Evolutionary conservation across 305 asterid species (phyloP).

Genomic region (Andrographis paniculata): DNA sequence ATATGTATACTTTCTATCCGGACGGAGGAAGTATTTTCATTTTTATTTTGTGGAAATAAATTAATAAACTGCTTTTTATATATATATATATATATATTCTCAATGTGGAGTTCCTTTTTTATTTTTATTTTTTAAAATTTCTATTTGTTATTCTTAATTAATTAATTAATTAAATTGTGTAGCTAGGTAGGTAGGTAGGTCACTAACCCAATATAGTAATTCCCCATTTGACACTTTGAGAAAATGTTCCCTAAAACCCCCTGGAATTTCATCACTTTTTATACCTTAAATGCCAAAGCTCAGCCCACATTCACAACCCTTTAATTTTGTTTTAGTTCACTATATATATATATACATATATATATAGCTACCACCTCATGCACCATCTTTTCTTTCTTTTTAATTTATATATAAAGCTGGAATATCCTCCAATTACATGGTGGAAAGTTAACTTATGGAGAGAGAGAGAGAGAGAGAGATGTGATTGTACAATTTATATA

Average conservation of each 20-base stretch:
- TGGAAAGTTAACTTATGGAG: background rate
- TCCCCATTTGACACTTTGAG: conserved; percentile 1
- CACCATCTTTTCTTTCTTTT: conserved; percentile 15
- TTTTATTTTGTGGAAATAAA: no score
- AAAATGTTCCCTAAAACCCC: conserved; percentile 4
- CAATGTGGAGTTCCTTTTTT: conserved; percentile 26
- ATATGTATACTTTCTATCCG: no score
- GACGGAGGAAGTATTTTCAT: no score
- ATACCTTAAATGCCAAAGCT: conserved; percentile 38
- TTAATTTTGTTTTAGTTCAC: no score
- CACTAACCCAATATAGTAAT: conserved; percentile 1
- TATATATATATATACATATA: no score
- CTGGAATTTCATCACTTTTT: conserved; percentile 16
- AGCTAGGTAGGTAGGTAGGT: no score
- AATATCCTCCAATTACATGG: conserved; percentile 15
- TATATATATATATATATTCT: conserved; percentile 11
- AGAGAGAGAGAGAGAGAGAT: conserved; percentile 1
- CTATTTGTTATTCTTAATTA: conserved; percentile 19
- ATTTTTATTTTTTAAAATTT: no score
- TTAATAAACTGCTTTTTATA: no score
- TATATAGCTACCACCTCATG: no score
- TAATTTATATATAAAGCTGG: conserved; percentile 8
- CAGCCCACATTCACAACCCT: no score
- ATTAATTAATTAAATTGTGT: no score
- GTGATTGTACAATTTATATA: no score